Conservation (phyloP, 306 rosid species). For the Vigna trinervia region DNA sequence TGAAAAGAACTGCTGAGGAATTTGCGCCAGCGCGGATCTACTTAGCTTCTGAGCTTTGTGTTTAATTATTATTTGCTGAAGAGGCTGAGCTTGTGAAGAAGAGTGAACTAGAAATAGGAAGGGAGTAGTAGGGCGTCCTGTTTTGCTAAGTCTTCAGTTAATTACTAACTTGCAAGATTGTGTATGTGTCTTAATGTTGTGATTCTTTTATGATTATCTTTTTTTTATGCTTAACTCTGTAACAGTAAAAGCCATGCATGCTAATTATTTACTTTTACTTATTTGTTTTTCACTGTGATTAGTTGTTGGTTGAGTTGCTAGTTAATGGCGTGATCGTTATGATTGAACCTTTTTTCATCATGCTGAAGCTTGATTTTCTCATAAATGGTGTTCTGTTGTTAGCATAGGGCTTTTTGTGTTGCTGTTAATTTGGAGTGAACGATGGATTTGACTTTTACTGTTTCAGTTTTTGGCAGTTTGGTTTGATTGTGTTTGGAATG, state of each 20-base stretch:
- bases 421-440: neutral
- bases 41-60: constrained; percentile 1
- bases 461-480: constrained; percentile 36
- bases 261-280: neutral
- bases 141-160: constrained; percentile 7
- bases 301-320: neutral
- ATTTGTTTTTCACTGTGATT: neutral
- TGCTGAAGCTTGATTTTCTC: neutral
- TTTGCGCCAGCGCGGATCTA: constrained; percentile 41
- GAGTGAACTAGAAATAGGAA: neutral
- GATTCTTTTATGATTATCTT: neutral
- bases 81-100: constrained; percentile 24
- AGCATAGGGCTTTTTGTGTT: neutral
- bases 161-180: neutral
- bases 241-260: constrained; percentile 25
- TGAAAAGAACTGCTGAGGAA: neutral
- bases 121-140: constrained; percentile 8
- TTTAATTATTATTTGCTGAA: neutral
- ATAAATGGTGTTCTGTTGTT: constrained; percentile 3
- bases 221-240: neutral
- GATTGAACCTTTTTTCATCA: neutral
- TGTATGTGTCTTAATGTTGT: constrained; percentile 18
- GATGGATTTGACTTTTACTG: constrained; percentile 21
- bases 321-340: constrained; percentile 23
- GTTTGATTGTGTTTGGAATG: constrained; percentile 42